These are phyloP conservation scores for Closterium sp. DNA, from an alignment of 139 green algal genomes.

Conservation along the genomic window DNA sequence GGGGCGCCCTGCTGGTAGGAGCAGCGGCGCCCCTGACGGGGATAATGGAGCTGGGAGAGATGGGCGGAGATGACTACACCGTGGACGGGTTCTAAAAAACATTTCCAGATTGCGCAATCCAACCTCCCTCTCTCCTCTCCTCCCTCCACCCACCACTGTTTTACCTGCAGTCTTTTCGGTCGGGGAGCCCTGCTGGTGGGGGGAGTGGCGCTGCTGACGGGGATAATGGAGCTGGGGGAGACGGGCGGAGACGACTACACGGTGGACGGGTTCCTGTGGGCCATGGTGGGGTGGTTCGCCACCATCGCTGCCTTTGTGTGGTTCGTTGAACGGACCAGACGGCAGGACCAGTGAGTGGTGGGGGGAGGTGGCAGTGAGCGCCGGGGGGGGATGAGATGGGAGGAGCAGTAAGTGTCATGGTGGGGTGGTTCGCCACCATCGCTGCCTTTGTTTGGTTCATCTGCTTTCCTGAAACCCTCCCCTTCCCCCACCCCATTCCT, in stretches of 20 bases:
- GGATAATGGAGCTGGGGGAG: constrained; percentile 7
- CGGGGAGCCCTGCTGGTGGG: background rate
- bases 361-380: background rate
- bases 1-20: background rate
- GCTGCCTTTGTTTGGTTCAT: constrained; percentile 7
- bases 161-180: constrained; percentile 3
- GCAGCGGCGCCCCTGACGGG: constrained; percentile 9
- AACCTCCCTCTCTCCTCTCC: no score
- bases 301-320: background rate
- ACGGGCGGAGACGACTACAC: constrained; percentile 21
- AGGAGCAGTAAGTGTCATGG: background rate
- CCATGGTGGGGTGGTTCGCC: constrained; percentile 8
- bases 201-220: constrained; percentile 9
- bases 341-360: background rate
- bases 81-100: background rate
- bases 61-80: constrained; percentile 1
- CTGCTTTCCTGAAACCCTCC: no score
- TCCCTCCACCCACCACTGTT: no score
- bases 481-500: no score
- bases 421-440: constrained; percentile 20
- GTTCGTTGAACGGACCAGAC: background rate
- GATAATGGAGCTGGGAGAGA: background rate
- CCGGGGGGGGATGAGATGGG: no score
- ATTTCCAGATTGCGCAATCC: no score
- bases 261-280: constrained; percentile 6